Base-by-base conservation (phyloP, 306 rosid species). In the Senna tora region DNA sequence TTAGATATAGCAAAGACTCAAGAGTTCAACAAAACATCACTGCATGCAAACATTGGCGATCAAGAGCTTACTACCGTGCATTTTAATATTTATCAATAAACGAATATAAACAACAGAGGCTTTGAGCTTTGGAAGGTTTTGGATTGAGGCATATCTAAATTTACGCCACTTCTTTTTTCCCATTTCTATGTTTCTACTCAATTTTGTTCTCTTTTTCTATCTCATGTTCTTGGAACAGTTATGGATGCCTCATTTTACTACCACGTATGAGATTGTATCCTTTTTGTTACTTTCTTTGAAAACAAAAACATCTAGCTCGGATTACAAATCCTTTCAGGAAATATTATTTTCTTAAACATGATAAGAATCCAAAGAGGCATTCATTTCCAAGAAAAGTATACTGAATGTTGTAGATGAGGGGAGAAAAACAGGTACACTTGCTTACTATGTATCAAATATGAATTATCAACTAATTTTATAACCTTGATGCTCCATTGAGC, bases 401-500 rank as follows among this genome's bases (percentile, higher is more conserved):
- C 7, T 46, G 11, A 15, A 9, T 30, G 45, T 5, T 33, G 36
- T 73, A 6, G 21, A 59, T 12, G 19, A 7, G 7, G 47, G 32
- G 13, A 16, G 45, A 55, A 54, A 71, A 56, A 32, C 57, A 46
- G 7, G 38, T 47, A n/a, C 20, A 20, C 30, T 71, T 41, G 33
- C 25, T 46, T 22, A n/a, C 17, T 0, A 77, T 25, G 21, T 36
- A n/a, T n/a, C n/a, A n/a, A n/a, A n/a, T n/a, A 61, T 41, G 17
- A 51, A 71, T 22, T 5, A 36, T 56, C 25, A 70, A 57, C 63
- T 5, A 28, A 12, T 10, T 50, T 21, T 20, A 30, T 39, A 74
- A 74, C 43, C 28, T 52, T 54, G 53, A 60, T 42, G 64, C 20
- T 73, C 33, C 74, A 49, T 33, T 57, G 28, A 62, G 20, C 57